phyloP scores from a whole-genome alignment of 2,329 filamentous ascomycete species.

The Stachybotrys chlorohalonatus region DNA sequence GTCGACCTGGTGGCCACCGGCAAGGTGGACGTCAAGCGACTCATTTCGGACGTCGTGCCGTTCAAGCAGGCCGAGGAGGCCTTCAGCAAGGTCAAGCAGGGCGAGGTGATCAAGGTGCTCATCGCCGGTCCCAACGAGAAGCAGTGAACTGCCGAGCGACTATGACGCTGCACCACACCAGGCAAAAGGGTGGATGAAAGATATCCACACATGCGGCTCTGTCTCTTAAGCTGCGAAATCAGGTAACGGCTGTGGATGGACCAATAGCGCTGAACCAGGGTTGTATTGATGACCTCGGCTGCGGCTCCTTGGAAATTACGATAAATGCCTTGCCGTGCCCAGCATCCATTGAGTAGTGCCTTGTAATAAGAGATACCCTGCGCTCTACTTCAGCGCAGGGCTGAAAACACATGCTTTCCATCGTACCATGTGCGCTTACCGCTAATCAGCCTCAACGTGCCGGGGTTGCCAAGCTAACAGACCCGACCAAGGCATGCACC shows the following conservation, averaged over 20 bases:
- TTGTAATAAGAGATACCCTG: background rate
- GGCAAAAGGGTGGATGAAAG: background rate
- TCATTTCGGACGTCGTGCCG: slow-evolving; percentile 68
- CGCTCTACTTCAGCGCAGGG: background rate
- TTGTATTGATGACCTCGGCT: background rate
- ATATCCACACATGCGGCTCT: background rate
- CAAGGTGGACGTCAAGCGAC: slow-evolving; percentile 69
- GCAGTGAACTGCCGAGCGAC: background rate
- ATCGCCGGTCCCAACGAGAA: slow-evolving; percentile 60
- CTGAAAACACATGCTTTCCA: background rate
- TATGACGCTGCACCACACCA: background rate
- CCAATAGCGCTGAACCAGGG: background rate
- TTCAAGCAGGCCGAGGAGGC: slow-evolving; percentile 80
- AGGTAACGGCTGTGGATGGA: background rate
- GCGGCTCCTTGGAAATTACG: background rate
- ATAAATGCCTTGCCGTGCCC: background rate
- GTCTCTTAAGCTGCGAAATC: background rate
- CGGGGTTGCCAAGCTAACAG: too few species aligned
- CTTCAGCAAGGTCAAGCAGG: slow-evolving; percentile 77
- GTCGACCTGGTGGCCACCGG: slow-evolving; percentile 67
- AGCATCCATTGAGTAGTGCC: too few species aligned
- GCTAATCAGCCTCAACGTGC: background rate
- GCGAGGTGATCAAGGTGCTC: slow-evolving; percentile 65
- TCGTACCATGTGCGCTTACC: background rate
- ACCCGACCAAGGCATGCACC: too few species aligned